A percentile compares a stretch with the other conserved stretches of the same genome.
Conservation (phyloP, 1,284 basidiomycete species). For the Cystobasidium sp. region DNA sequence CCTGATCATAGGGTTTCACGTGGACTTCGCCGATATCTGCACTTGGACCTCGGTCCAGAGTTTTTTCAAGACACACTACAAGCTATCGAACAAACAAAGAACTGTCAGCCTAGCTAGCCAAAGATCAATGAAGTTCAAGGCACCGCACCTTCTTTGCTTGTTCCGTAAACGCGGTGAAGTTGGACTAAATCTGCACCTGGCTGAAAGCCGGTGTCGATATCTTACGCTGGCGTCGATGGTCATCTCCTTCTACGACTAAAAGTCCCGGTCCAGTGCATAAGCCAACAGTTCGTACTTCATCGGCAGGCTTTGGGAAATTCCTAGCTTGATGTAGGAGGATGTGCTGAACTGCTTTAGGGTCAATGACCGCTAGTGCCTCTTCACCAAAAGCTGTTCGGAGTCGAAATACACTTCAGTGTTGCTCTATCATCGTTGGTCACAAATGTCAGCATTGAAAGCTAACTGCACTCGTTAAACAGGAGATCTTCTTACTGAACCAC, state of each 20-base stretch:
- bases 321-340: constrained; percentile 66
- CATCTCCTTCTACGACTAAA: constrained; percentile 1
- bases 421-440: too few relatives aligned
- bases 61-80: background rate
- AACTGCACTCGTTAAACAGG: too few relatives aligned
- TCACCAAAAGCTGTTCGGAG: constrained; percentile 51
- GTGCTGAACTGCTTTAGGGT: constrained; percentile 66
- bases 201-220: background rate
- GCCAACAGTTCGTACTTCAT: constrained; percentile 64
- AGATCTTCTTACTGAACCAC: background rate
- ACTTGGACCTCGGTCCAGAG: too few relatives aligned
- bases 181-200: background rate
- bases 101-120: constrained; percentile 46
- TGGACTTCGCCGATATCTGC: too few relatives aligned
- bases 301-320: constrained; percentile 69
- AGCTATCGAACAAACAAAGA: constrained; percentile 36
- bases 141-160: constrained; percentile 18
- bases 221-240: constrained; percentile 5
- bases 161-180: background rate
- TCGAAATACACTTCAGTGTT: constrained; percentile 16
- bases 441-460: too few relatives aligned
- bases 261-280: constrained; percentile 16
- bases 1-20: too few relatives aligned
- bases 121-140: constrained; percentile 42
- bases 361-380: constrained; percentile 65